Base-by-base conservation (phyloP, 164 flowering plant species). In the Macadamia tetraphylla region DNA sequence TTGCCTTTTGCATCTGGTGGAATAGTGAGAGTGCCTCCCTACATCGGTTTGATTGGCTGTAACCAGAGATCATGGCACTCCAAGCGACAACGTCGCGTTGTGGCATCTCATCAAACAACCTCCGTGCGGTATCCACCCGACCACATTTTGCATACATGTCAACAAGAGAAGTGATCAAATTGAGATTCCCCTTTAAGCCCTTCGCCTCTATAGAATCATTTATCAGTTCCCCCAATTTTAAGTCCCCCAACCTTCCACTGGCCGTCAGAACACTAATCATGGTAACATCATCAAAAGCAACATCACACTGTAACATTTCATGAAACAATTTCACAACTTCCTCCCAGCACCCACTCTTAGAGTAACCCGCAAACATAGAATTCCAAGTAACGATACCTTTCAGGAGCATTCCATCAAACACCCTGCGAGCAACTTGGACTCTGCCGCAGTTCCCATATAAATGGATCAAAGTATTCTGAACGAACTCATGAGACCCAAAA, bases 61-160 rank as follows among this genome's bases (percentile, higher is more conserved):
- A 86, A 15, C 86, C 85, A 30, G 84, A 79, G 31, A 82, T 86
- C 84, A 84, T 82, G 10, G 87, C 82, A 69, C 77, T 82, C 84
- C 86, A 84, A 10, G 82, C 78, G 63, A 85, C 82, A 10, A 83
- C 83, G 79, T 82, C 83, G 63, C 75, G 69, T 42, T 11, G 42
- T 42, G 64, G 35, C 81, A 85, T 77, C 12, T 73, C 72, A 60
- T 86, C 76, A 58, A 85, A 86, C 71, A 81, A 67, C 17, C 59
- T 62, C 63, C 78, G 63, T 0, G 88, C 87, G 11, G 62, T 69
- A 15, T 80, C 83, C 29, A 80, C 60, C 46, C 35, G 55, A 53
- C 85, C 86, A 57, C 86, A 87, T 69, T 85, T 85, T 13, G 82
- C 82, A 59, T 82, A 83, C 87, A 83, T 82, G 67, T 85, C 85